phyloP scores from a whole-genome alignment of 164 flowering plant genomes.

The Vitis cinerea region DNA sequence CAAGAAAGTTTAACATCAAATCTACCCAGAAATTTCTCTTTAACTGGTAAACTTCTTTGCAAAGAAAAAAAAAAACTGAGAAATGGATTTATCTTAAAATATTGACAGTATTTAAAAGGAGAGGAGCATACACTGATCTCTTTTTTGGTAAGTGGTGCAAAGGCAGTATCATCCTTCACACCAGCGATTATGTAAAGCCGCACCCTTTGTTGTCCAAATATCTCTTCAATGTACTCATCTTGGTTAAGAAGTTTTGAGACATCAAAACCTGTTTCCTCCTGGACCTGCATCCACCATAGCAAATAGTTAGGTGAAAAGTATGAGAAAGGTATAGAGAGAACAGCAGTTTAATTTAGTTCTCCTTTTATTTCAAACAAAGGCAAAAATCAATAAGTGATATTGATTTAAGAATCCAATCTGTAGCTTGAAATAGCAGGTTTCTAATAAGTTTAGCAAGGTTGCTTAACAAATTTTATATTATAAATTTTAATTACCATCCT shows the following conservation, averaged over 20 bases:
- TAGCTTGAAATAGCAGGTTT: too few relatives aligned
- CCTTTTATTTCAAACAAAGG: too few relatives aligned
- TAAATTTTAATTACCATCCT: too few relatives aligned
- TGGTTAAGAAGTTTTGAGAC: constrained; percentile 65
- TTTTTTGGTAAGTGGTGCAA: constrained; percentile 96
- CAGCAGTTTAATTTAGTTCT: too few relatives aligned
- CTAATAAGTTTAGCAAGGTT: too few relatives aligned
- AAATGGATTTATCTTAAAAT: not conserved
- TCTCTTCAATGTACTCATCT: constrained; percentile 73
- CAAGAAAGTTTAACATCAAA: too few relatives aligned
- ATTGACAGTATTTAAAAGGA: not conserved
- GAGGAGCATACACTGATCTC: constrained; percentile 80
- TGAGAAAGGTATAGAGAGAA: not conserved
- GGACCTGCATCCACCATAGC: constrained; percentile 52
- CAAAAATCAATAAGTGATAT: too few relatives aligned
- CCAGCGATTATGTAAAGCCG: constrained; percentile 85
- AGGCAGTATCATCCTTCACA: constrained; percentile 80
- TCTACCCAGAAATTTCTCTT: too few relatives aligned
- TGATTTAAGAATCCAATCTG: too few relatives aligned
- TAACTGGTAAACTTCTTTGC: too few relatives aligned
- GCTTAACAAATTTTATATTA: too few relatives aligned
- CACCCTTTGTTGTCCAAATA: constrained; percentile 89
- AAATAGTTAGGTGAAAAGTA: not conserved
- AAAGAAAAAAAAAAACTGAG: not conserved
- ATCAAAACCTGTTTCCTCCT: constrained; percentile 96